A percentile compares a stretch with the other conserved stretches of the same genome.
Conservation (phyloP, 2,329 filamentous ascomycete species). For the Zasmidium cellare region DNA sequence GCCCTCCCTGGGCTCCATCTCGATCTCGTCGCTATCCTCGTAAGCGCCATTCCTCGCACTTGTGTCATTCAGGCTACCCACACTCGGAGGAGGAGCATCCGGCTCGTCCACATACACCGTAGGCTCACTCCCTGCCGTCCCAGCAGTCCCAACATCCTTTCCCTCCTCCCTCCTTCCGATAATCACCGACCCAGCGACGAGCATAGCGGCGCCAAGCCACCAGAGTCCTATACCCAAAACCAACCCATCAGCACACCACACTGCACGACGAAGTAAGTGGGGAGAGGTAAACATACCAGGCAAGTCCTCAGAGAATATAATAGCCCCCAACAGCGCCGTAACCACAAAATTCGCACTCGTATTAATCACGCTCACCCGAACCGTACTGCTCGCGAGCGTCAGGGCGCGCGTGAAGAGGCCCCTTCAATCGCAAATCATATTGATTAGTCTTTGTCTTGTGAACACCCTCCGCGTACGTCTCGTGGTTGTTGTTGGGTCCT, state of each 20-base stretch:
- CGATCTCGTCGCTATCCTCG: conserved; percentile 11
- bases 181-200: conserved; percentile 76
- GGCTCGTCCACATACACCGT: conserved; percentile 32
- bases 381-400: conserved; percentile 71
- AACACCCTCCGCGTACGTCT: no score
- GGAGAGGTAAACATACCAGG: conserved; percentile 47
- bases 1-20: not conserved
- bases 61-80: not conserved
- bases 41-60: not conserved
- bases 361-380: conserved; percentile 79
- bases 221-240: conserved; percentile 53
- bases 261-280: no score
- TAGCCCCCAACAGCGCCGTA: conserved; percentile 68
- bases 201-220: conserved; percentile 71
- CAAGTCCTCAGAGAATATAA: conserved; percentile 70
- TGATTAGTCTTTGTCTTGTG: no score
- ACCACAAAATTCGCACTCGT: conserved; percentile 80
- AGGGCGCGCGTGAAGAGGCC: conserved; percentile 77
- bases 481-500: no score
- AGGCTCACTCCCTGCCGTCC: conserved; percentile 21
- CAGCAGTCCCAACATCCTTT: conserved; percentile 30
- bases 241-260: not conserved
- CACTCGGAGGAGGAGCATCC: conserved; percentile 30
- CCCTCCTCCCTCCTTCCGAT: conserved; percentile 69
- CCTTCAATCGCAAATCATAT: no score